A percentile compares a stretch with the other conserved stretches of the same genome.
These are phyloP conservation scores for Didymosphaeria variabile DNA, from an alignment of 2,329 filamentous ascomycete species.

Conservation along the genomic window DNA sequence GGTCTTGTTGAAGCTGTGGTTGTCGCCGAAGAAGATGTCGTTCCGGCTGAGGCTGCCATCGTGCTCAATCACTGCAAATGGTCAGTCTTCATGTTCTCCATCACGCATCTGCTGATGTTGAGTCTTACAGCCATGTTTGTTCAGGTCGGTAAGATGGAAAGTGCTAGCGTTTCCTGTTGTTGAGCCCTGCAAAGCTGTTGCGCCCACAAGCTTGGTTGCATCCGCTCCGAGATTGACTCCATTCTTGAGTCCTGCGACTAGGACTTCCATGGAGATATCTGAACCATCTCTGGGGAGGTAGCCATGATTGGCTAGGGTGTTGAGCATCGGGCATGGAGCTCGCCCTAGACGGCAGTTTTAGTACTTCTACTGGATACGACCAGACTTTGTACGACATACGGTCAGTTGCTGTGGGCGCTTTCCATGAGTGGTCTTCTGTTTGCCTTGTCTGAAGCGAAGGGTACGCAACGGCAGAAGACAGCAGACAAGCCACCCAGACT, in stretches of 20 bases:
- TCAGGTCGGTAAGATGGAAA: not conserved
- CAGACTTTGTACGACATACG: not conserved
- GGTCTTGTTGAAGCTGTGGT: not conserved
- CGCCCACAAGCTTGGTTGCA: not conserved
- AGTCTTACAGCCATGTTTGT: not conserved
- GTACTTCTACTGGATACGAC: not conserved
- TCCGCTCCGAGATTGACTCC: not conserved
- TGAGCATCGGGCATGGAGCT: not conserved
- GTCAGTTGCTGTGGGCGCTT: not conserved
- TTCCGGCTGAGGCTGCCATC: not conserved
- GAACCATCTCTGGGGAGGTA: not conserved
- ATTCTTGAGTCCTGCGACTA: not conserved
- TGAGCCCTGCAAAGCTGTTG: not conserved
- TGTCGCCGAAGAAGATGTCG: not conserved
- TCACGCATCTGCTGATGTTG: not conserved
- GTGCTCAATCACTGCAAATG: not conserved
- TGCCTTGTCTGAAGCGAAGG: not conserved
- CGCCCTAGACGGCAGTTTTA: not conserved
- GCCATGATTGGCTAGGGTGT: not conserved
- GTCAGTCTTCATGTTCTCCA: not conserved
- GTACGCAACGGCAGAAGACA: not conserved
- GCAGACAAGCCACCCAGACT: not conserved
- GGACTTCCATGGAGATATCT: not conserved
- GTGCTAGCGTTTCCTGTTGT: not conserved
- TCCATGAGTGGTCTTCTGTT: not conserved